These are phyloP conservation scores for Aspergillus pseudonomiae DNA, from an alignment of 2,329 filamentous ascomycete genomes.

Conservation along the genomic window DNA sequence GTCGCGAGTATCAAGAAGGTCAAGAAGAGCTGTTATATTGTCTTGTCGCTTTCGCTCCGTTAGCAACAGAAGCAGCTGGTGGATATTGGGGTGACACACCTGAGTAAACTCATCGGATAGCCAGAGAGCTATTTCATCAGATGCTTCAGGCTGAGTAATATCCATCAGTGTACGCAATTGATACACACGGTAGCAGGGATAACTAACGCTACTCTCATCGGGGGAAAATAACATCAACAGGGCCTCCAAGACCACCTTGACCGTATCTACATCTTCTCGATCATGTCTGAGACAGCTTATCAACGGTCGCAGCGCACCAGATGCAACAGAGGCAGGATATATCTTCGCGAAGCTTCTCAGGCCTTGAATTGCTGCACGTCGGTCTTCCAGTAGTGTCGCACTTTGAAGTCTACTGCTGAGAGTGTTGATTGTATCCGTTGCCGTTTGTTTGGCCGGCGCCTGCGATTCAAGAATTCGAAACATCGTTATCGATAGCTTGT, in stretches of 20 bases:
- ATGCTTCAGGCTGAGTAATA: slow-evolving; percentile 75
- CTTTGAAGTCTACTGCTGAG: slow-evolving; percentile 85
- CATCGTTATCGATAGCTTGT: slow-evolving; percentile 43
- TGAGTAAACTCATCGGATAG: slow-evolving; percentile 97
- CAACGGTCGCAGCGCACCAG: slow-evolving; percentile 83
- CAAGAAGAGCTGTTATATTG: slow-evolving; percentile 87
- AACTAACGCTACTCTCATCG: slow-evolving; percentile 61
- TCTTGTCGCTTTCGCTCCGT: slow-evolving; percentile 74
- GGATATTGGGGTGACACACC: slow-evolving; percentile 47
- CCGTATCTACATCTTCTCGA: slow-evolving; percentile 91
- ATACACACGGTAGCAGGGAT: slow-evolving; percentile 7
- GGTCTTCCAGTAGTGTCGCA: slow-evolving; percentile 90
- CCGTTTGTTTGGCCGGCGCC: slow-evolving; percentile 93
- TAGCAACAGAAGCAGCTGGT: slow-evolving; percentile 40
- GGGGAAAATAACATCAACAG: slow-evolving; percentile 87
- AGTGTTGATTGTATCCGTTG: slow-evolving; percentile 89
- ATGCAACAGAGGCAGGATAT: slow-evolving; percentile 93
- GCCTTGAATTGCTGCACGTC: slow-evolving; percentile 88
- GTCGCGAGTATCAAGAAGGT: slow-evolving; percentile 82
- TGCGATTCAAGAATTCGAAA: slow-evolving; percentile 65
- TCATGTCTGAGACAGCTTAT: slow-evolving; percentile 86
- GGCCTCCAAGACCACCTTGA: slow-evolving; percentile 93
- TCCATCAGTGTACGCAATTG: slow-evolving; percentile 25
- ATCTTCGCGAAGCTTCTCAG: slow-evolving; percentile 95
- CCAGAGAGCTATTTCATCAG: slow-evolving; percentile 94